phyloP scores from a whole-genome alignment of 2,329 filamentous ascomycete species.

The Apiospora saccharicola region DNA sequence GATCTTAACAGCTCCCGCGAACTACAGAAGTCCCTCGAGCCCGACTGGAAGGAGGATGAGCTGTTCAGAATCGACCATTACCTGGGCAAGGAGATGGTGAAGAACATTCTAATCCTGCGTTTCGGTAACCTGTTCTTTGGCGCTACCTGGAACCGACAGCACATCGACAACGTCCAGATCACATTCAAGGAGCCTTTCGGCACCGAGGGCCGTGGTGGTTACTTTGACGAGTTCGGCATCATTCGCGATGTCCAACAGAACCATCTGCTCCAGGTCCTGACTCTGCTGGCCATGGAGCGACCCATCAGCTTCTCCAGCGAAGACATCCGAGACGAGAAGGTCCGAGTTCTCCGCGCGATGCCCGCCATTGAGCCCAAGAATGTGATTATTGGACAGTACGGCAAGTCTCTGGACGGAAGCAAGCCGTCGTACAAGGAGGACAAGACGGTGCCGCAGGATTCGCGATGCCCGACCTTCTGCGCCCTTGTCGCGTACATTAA shows the following conservation, averaged over 20 bases:
- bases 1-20: slow-evolving; percentile 93
- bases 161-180: slow-evolving; percentile 99
- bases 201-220: slow-evolving; percentile 95
- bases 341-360: slow-evolving; percentile 92
- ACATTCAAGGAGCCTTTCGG: slow-evolving; percentile 99
- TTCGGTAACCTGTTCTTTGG: slow-evolving; percentile 99
- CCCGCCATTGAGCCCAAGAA: slow-evolving; percentile 98
- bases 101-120: slow-evolving; percentile 97
- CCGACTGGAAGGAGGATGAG: slow-evolving; percentile 98
- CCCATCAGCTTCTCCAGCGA: slow-evolving; percentile 98
- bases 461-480: slow-evolving; percentile 96
- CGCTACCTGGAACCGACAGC: slow-evolving; percentile 98
- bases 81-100: slow-evolving; percentile 99
- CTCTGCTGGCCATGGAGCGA: slow-evolving; percentile 95
- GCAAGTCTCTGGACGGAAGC: slow-evolving; percentile 91
- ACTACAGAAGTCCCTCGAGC: slow-evolving; percentile 91
- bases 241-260: slow-evolving; percentile 99
- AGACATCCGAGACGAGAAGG: slow-evolving; percentile 98
- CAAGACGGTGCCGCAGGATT: slow-evolving; percentile 96
- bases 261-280: slow-evolving; percentile 95
- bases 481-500: slow-evolving; percentile 98
- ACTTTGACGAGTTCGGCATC: slow-evolving; percentile 99
- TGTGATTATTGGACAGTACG: slow-evolving; percentile 99
- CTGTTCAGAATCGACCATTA: slow-evolving; percentile 99
- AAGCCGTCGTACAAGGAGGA: slow-evolving; percentile 99